phyloP scores from a whole-genome alignment of 108 stramenopile genomes.

The Chaetoceros tenuissimus region DNA sequence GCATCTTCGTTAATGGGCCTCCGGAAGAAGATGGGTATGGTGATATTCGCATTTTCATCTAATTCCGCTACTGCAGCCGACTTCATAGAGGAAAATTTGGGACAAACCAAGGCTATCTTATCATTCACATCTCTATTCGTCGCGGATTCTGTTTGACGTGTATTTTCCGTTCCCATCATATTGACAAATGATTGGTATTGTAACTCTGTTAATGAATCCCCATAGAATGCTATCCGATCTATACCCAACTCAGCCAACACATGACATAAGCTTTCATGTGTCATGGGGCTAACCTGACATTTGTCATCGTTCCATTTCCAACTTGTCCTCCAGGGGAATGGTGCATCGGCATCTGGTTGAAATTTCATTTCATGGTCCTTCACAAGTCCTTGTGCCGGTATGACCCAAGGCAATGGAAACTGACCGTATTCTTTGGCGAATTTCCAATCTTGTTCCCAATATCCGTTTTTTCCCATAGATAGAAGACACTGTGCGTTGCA shows the following conservation, averaged over 20 bases:
- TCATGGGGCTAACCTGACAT: background rate
- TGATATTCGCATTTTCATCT: background rate
- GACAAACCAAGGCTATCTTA: background rate
- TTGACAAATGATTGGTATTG: slow-evolving; percentile 1
- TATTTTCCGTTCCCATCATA: background rate
- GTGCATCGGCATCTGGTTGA: background rate
- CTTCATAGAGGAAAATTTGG: background rate
- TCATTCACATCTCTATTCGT: background rate
- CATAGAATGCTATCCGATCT: slow-evolving; percentile 1
- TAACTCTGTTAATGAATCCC: slow-evolving; percentile 7
- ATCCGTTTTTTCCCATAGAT: background rate
- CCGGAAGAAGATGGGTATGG: slow-evolving; percentile 3
- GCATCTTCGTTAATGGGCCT: background rate
- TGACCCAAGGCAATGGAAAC: background rate
- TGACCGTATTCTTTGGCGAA: background rate
- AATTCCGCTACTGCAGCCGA: background rate
- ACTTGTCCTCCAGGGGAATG: background rate
- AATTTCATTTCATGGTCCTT: background rate
- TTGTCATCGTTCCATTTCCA: background rate
- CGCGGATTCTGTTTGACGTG: background rate
- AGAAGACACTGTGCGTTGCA: background rate
- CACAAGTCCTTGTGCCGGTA: background rate
- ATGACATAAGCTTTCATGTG: background rate
- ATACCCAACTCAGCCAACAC: background rate
- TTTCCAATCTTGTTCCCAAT: background rate